Evolutionary conservation across 2,329 filamentous ascomycete genomes (phyloP), one percentile per base, ranked within the genome.

Genomic region (Ophiosphaerella narmari): DNA sequence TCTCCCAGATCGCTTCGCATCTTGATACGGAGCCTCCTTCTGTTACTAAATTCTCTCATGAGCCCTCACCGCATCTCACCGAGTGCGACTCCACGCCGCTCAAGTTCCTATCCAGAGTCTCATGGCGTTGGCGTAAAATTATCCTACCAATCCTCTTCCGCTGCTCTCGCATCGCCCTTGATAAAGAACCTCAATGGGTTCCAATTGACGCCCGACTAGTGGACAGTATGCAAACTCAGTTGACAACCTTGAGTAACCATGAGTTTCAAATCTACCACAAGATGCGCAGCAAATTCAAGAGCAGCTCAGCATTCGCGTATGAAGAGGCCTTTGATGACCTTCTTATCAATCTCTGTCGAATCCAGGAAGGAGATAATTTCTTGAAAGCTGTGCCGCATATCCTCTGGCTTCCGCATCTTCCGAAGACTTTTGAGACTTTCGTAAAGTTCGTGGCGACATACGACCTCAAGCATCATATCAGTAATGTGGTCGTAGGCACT

Each of bases 401-500:
- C 4, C 47, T 66, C 1, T 72, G 68, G 67, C 55, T 72, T 42
- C 70, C 68, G 18, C 68, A 71, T 43, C 61, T 73, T 8, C 60
- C 59, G 9, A 58, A 34, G 6, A 42, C 16, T 2, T 73, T 70
- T 39, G 14, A 45, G 8, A 37, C 46, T 0, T 68, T 72, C 36
- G 39, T 34, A 2, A 43, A 21, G 1, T 66, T 73, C 18, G 41
- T 69, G 1, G 16, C 32, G 9, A 46, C 54, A 5, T 55, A 70
- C 13, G 50, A 57, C 1, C 48, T 73, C 13, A 67, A 66, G 31
- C 54, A 60, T 24, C 65, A 77, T 46, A 73, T 86, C 23, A 69
- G 70, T 29, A 82, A 76, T 43, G 64, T 84, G 4, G 77, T 81
- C 11, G 67, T 81, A 7, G 67, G 74, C 43, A 75, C 74, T 7